phyloP scores from a whole-genome alignment of 805 yeast genomes.

The Jamesozyma hellenica region DNA sequence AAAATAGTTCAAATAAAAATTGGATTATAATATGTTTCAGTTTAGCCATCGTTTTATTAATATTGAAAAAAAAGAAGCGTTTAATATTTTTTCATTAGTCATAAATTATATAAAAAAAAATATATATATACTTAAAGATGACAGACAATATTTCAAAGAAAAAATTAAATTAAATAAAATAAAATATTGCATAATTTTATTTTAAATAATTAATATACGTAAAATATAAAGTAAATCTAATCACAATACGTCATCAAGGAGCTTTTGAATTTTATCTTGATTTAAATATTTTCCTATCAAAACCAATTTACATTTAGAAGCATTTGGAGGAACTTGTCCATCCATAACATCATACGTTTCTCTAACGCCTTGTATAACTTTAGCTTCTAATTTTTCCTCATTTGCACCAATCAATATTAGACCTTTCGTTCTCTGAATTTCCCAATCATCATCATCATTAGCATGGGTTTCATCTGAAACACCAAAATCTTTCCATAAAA shows the following conservation, averaged over 20 bases:
- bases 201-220: too few species aligned
- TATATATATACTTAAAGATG: too few species aligned
- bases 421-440: slow-evolving; percentile 80
- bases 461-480: slow-evolving; percentile 32
- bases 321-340: slow-evolving; percentile 23
- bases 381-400: slow-evolving; percentile 27
- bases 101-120: too few species aligned
- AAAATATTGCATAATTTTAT: too few species aligned
- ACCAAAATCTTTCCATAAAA: slow-evolving; percentile 60
- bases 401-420: slow-evolving; percentile 38
- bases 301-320: slow-evolving; percentile 46
- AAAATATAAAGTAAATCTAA: too few species aligned
- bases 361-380: slow-evolving; percentile 83
- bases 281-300: slow-evolving; percentile 62
- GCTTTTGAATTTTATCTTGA: slow-evolving; percentile 25
- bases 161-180: too few species aligned
- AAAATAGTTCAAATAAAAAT: too few species aligned
- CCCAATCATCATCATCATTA: slow-evolving; percentile 27
- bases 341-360: slow-evolving; percentile 78
- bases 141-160: too few species aligned
- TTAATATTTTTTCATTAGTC: too few species aligned
- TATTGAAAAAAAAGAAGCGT: too few species aligned
- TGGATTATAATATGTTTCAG: too few species aligned
- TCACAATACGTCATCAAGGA: slow-evolving; percentile 12
- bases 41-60: too few species aligned